phyloP scores from a whole-genome alignment of 192 early-diverging fungal genomes.

The Rhizophagus clarus region DNA sequence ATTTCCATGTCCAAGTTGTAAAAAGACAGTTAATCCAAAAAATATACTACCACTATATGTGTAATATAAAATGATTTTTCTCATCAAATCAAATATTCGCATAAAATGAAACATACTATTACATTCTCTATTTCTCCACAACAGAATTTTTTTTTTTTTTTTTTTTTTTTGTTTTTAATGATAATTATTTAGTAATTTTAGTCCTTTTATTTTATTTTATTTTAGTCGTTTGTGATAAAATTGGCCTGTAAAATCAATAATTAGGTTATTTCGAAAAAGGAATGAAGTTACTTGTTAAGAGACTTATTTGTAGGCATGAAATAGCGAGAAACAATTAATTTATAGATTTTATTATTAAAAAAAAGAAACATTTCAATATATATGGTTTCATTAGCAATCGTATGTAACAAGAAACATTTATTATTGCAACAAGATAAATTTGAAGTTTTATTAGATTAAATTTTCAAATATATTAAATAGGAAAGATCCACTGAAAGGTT shows the following conservation, averaged over 20 bases:
- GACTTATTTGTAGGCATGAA: background rate
- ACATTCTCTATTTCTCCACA: no score
- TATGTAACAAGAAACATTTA: background rate
- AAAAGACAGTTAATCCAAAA: background rate
- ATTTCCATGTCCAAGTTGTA: conserved; percentile 3
- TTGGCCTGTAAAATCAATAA: no score
- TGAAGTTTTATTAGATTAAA: background rate
- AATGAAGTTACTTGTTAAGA: background rate
- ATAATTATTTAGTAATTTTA: background rate
- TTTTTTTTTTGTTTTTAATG: background rate
- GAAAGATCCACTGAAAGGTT: background rate
- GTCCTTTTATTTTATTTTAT: no score
- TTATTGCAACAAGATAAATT: background rate
- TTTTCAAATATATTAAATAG: background rate
- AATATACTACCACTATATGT: conserved; percentile 13
- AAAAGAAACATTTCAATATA: background rate
- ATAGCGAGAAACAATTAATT: background rate
- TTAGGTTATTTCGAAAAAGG: background rate
- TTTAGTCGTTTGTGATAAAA: no score
- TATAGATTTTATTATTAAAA: background rate
- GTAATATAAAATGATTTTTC: background rate
- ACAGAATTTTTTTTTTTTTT: background rate
- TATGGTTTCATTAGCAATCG: background rate
- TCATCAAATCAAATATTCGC: background rate
- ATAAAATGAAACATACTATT: background rate